phyloP scores from a whole-genome alignment of 768 basidiomycete species.

The Mycena kentingensis region DNA sequence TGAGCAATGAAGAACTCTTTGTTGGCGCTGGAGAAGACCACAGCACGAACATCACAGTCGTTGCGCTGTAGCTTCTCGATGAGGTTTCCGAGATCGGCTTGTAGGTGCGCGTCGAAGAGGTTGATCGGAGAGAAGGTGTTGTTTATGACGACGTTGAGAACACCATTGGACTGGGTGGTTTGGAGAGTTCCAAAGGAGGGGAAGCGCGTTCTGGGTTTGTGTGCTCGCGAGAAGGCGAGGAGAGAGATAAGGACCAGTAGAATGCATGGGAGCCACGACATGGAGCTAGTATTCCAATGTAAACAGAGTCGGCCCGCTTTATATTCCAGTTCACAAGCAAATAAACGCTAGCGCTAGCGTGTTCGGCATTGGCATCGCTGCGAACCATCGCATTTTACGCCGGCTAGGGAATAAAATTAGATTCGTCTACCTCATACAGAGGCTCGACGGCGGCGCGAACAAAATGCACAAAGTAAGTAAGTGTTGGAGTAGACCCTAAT shows the following conservation, averaged over 20 bases:
- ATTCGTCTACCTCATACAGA: no score
- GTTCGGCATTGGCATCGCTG: no score
- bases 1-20: slow-evolving; percentile 9
- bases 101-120: not conserved
- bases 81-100: slow-evolving; percentile 10
- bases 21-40: slow-evolving; percentile 9
- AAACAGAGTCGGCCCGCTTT: slow-evolving; percentile 7
- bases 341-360: no score
- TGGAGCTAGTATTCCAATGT: slow-evolving; percentile 1
- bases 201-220: not conserved
- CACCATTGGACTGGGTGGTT: not conserved
- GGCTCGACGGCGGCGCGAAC: no score
- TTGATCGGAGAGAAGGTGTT: slow-evolving; percentile 4
- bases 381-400: no score
- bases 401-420: no score
- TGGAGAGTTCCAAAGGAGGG: slow-evolving; percentile 3
- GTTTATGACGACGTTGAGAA: slow-evolving; percentile 2
- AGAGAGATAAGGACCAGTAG: not conserved
- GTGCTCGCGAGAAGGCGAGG: no score
- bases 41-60: slow-evolving; percentile 5
- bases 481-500: no score
- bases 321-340: no score
- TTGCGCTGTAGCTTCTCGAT: slow-evolving; percentile 5
- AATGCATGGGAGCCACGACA: not conserved
- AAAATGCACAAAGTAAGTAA: no score